Base-by-base conservation (phyloP, 768 basidiomycete genomes). In the Kockovaella imperatae region DNA sequence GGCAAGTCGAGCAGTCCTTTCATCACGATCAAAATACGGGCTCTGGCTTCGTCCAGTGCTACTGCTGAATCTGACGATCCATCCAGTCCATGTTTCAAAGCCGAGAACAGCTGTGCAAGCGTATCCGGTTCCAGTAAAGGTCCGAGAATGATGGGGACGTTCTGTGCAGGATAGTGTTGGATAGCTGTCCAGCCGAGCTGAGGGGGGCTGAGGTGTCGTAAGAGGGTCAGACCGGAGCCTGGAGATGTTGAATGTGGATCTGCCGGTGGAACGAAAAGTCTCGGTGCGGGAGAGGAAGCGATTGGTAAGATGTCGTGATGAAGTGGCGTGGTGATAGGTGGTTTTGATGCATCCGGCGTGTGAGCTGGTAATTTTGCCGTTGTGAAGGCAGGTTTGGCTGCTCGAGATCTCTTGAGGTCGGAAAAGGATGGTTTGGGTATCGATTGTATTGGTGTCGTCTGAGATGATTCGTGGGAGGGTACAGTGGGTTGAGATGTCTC, bases 91-190 rank as follows among this genome's bases (percentile, higher is more conserved):
- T 29, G 31, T 10, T 39, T 20, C 17, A 67, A 38, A 5, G 55
- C 52, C 3, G 40, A 10, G 5, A 63, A 38, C 30, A 67, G 29
- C 21, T 44, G 10, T 10, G 56, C 61, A 8, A 67, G 49, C 2
- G 42, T 40, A 45, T 67, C 64, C 15, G 64, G 64, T 35, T 63
- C 61, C 3, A 67, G 49, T 4, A 63, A 48, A 5, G 30, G 23
- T 4, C 26, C 29, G 6, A 67, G 42, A 11, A 66, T 56, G 6
- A 30, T 46, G 2, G 52, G 29, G 6, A 66, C 29, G 13, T 50
- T 42, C 18, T n/a, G 42, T 4, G 64, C 47, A 5, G 54, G 50
- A 21, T 61, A 65, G 8, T 42, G 26, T 3, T 42, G 47, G 3
- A 62, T 40, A 4, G 35, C 41, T 11, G 45, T 45, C 40, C 47